Conservation (phyloP, 192 early-diverging fungal species). For the Allomyces arbusculus region DNA sequence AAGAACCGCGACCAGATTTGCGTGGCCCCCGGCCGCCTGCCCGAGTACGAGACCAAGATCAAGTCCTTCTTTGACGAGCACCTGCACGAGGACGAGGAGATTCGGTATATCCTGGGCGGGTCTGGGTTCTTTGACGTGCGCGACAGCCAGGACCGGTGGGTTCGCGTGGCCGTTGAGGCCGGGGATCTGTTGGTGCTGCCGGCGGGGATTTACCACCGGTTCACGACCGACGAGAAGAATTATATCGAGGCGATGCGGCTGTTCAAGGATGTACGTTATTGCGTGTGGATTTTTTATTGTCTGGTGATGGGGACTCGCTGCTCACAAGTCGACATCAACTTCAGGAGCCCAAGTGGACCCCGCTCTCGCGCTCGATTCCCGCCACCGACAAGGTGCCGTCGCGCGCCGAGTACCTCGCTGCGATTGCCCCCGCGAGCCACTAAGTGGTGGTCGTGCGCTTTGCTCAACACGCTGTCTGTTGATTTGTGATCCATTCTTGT, state of each 20-base stretch:
- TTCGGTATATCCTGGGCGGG: slow-evolving; percentile 75
- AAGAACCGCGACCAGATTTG: slow-evolving; percentile 82
- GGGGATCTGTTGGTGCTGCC: slow-evolving; percentile 82
- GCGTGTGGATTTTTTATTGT: background rate
- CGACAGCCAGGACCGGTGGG: slow-evolving; percentile 49
- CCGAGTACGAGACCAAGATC: slow-evolving; percentile 79
- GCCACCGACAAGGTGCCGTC: background rate
- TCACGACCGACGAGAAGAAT: slow-evolving; percentile 71
- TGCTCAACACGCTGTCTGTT: too few species aligned
- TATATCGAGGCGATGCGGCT: slow-evolving; percentile 71
- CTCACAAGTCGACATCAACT: slow-evolving; percentile 36
- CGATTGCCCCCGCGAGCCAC: too few species aligned
- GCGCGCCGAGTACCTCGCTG: background rate
- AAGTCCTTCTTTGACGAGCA: slow-evolving; percentile 88
- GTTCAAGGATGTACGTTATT: slow-evolving; percentile 19
- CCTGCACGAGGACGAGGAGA: slow-evolving; percentile 94
- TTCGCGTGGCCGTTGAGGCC: slow-evolving; percentile 51
- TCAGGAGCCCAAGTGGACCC: slow-evolving; percentile 67
- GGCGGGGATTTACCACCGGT: slow-evolving; percentile 89
- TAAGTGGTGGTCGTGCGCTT: too few species aligned
- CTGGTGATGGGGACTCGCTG: background rate
- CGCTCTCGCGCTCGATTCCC: slow-evolving; percentile 4
- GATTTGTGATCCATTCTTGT: too few species aligned
- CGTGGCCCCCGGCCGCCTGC: slow-evolving; percentile 57
- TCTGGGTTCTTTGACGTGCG: slow-evolving; percentile 83